phyloP scores from a whole-genome alignment of 2,329 filamentous ascomycete species.

The Ophiostoma montium region DNA sequence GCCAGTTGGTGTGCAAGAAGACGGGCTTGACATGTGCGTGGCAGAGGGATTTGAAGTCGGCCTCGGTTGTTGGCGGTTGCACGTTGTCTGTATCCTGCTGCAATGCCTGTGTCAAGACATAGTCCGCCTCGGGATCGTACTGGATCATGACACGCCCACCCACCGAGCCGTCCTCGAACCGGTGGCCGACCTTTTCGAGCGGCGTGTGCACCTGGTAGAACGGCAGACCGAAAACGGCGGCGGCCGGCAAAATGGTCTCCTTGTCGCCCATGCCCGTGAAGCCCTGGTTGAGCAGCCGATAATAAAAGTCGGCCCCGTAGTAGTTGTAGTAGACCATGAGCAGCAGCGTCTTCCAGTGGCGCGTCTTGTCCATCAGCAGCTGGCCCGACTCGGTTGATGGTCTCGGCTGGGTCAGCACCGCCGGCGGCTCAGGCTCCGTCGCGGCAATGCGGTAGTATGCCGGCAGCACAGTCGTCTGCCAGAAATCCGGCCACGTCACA shows the following conservation, averaged over 20 bases:
- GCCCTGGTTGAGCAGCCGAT: slow-evolving; percentile 31
- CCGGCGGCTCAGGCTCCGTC: slow-evolving; percentile 19
- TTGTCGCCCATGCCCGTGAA: slow-evolving; percentile 31
- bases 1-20: slow-evolving; percentile 23
- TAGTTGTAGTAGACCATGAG: slow-evolving; percentile 41
- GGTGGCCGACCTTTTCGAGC: slow-evolving; percentile 20
- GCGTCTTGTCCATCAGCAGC: slow-evolving; percentile 31
- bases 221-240: slow-evolving; percentile 23
- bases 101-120: slow-evolving; percentile 4
- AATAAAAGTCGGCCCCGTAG: slow-evolving; percentile 36
- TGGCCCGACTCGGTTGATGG: slow-evolving; percentile 33
- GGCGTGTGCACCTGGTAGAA: slow-evolving; percentile 25
- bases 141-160: slow-evolving; percentile 17
- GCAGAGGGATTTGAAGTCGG: slow-evolving; percentile 3
- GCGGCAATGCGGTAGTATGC: slow-evolving; percentile 30
- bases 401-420: too few species aligned
- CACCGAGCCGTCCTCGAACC: slow-evolving; percentile 17
- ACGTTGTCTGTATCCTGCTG: not conserved
- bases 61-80: not conserved
- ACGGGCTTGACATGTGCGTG: slow-evolving; percentile 14
- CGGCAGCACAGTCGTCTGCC: slow-evolving; percentile 27
- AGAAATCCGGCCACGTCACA: slow-evolving; percentile 44
- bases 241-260: slow-evolving; percentile 32
- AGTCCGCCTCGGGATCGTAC: slow-evolving; percentile 19
- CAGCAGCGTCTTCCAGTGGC: slow-evolving; percentile 30